Base-by-base conservation (phyloP, 768 basidiomycete genomes). In the Boletus subparvulus region DNA sequence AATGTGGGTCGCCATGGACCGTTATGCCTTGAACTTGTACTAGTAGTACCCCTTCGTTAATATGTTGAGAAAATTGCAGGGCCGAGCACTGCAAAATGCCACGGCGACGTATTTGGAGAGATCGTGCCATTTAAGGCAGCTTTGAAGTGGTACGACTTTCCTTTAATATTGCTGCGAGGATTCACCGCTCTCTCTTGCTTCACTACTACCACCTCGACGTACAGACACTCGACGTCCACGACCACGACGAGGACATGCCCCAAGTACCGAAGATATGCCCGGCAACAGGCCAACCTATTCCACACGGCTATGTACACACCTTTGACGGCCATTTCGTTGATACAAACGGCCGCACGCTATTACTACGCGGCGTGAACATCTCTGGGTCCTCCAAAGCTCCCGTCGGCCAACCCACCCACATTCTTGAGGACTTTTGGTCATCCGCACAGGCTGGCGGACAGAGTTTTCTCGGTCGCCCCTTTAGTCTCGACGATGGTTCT, bases 361-460 rank as follows among this genome's bases (percentile, higher is more conserved):
- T 98, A 16, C 78, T 99, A 0, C 85, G 96, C 51, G 97, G 97
- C n/a, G 90, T 98, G 43, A 99, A 99, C 70, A 83, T 98, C 45
- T 88, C 92, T 13, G 92, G 92, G 9, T 86, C 92, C 1, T 83
- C 88, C 46, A 99, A 99, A 68, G 86, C 89, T 0, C 95, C 96
- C 0, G 68, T 84, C 1, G 83, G 79, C 46, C 80, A 83, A 54
- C 90, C 86, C 0, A 88, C 87, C 0, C 80, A 90, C 56, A 63
- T 83, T 30, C 77, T 86, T 2, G 83, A 90, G 2, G 85, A 79
- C 17, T 92, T 97, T 71, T 97, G 93, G 92, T 87, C 90, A 47
- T 74, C 75, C 16, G 92, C 87, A 4, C 87, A 94, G 66, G 71
- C 65, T 1, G 87, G 89, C 43, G 83, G 84, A 13, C 78, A 83